A percentile compares a stretch with the other conserved stretches of the same genome.
Evolutionary conservation across 2,329 filamentous ascomycete species (phyloP).

Genomic region (Chaetomium sp.): DNA sequence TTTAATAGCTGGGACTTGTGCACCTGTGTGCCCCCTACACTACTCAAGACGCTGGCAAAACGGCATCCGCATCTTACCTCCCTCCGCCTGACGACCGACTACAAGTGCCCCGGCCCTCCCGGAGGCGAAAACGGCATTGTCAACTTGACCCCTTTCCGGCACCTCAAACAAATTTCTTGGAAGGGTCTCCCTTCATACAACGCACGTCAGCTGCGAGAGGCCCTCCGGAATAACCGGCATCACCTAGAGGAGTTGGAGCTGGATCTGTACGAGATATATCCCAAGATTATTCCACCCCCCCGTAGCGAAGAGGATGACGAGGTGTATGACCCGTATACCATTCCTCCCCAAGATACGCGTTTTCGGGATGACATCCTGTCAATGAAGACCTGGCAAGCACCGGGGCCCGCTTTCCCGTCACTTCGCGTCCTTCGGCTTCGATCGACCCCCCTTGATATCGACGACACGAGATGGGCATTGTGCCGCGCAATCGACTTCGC

Average conservation of each 20-base stretch:
- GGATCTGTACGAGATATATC: background rate
- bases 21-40: background rate
- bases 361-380: background rate
- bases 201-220: background rate
- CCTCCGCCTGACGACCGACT: background rate
- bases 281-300: too few relatives aligned
- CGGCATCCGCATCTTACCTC: background rate
- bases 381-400: background rate
- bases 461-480: background rate
- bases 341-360: too few relatives aligned
- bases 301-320: too few relatives aligned
- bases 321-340: too few relatives aligned
- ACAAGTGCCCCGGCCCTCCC: background rate
- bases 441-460: background rate
- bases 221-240: background rate
- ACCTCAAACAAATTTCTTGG: background rate
- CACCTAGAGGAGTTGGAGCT: conserved; percentile 6
- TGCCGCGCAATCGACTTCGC: background rate
- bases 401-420: background rate
- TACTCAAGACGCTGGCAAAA: background rate
- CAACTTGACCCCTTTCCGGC: background rate
- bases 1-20: background rate
- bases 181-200: background rate
- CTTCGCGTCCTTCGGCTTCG: background rate
- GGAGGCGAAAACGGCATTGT: background rate